Evolutionary conservation across 768 basidiomycete species (phyloP), one percentile per base, ranked within the genome.

Genomic region (Tylopilus subfusipes): DNA sequence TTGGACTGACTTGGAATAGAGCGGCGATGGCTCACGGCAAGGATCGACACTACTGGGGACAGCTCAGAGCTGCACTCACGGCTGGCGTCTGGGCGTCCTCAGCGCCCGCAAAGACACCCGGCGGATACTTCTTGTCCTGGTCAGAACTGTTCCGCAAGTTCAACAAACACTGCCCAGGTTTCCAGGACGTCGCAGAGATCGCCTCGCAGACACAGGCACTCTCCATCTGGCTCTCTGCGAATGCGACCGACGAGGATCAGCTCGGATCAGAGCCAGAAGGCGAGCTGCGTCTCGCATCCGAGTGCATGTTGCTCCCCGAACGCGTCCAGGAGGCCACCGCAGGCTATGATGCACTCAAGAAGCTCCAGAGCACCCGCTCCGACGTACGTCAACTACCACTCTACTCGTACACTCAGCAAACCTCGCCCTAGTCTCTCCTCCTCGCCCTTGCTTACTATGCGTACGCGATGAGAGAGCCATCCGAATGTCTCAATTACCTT

Each of bases 121-220:
- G 81, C 29, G 85, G 80, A 14, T 55, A 63, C 0, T 60, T 68
- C 5, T 68, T 93, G 16, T 73, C 84, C 12, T 94, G 92, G 92
- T 76, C 83, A 2, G 87, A 90, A 63, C 80, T 93, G 13, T 71
- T 93, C 38, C 81, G 89, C 59, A 94, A 94, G 71, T 92, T 90
- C 74, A 85, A 88, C 67, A 94, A 94, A 59, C 92, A 94, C 60
- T 87, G 85, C 63, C 69, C 68, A 6, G 84, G 85, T 0, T 83
- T 77, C 60, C 62, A 68, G 56, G 83, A 85, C 53, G 74, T 87
- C 14, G 76, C 83, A 4, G 83, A 86, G 60, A 75, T 90, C 55
- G 87, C 85, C 18, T 80, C 77, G 0, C 82, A 86, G 62, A 90
- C 83, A 0, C 86, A 85, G 30, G 77, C 78, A 1, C 73, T 92